Evolutionary conservation across 2,329 filamentous ascomycete species (phyloP), one percentile per base, ranked within the genome.

Genomic region (Trichoderma oligosporum): DNA sequence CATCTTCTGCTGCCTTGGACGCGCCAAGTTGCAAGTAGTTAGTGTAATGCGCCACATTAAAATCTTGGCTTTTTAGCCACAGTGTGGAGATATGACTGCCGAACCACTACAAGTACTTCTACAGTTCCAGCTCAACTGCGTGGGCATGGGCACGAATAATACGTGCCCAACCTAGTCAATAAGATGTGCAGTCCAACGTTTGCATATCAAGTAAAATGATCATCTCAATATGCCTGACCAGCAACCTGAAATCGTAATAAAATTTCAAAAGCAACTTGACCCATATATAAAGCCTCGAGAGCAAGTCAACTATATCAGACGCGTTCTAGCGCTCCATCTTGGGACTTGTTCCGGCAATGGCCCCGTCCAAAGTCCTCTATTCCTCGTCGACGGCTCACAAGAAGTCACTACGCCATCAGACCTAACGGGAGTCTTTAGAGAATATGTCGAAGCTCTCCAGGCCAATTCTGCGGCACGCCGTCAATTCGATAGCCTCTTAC

Each of bases 211-310:
- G 41, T 18, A 22, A 33, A 47, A 62, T 57, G 46, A 35, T 16
- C 18, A 16, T 29, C 20, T 20, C 35, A 64, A 36, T 46, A 73
- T 74, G 71, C 36, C 62, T 18, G 62, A 67, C 61, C 54, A 72
- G 29, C 54, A 72, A 27, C 58, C 71, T 18, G 72, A 77, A 33
- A 61, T 60, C 9, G 49, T 66, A 56, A 65, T 72, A 46, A 69
- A 69, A 31, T 68, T 80, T 31, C 74, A 77, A 55, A 68, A 71
- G 38, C 71, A 69, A 16, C 73, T 87, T 20, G 71, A 74, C 31
- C 78, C 80, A 4, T 83, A 77, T 60, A 73, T 85, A 56, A 82
- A 80, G 51, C 76, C 80, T 25, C 77, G 82, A 24, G 81, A 85
- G 57, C 81, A 86, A 62, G 75, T 78, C 47, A 73, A 77, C 33